Percentiles rank a stretch among this genome's conserved stretches.
phyloP scores from a whole-genome alignment of 805 yeast genomes.

The Yamadazyma sp. region DNA sequence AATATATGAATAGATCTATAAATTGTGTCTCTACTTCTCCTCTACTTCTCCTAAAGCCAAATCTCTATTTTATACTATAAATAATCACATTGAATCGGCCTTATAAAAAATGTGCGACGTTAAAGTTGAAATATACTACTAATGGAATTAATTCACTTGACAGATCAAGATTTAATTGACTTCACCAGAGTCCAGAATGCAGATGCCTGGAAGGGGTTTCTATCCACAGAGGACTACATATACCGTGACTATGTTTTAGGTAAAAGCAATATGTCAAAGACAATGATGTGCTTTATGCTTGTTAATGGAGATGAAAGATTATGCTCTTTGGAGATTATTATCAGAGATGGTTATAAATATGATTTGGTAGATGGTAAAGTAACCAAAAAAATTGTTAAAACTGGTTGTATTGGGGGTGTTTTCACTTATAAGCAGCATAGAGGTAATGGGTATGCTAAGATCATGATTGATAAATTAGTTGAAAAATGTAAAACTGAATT shows the following conservation, averaged over 20 bases:
- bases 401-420: constrained; percentile 43
- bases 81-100: too few relatives aligned
- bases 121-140: too few relatives aligned
- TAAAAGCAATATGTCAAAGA: constrained; percentile 11
- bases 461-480: constrained; percentile 38
- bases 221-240: constrained; percentile 31
- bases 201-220: constrained; percentile 34
- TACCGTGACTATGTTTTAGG: constrained; percentile 31
- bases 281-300: constrained; percentile 23
- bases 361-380: constrained; percentile 8
- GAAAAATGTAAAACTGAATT: constrained; percentile 20
- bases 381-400: constrained; percentile 3
- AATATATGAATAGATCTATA: too few relatives aligned
- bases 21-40: too few relatives aligned
- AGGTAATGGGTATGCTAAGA: constrained; percentile 34
- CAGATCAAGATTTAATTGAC: constrained; percentile 21
- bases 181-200: constrained; percentile 35
- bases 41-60: too few relatives aligned
- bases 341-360: constrained; percentile 28
- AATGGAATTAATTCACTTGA: constrained; percentile 1
- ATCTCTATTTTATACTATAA: too few relatives aligned
- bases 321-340: constrained; percentile 33
- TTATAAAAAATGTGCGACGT: too few relatives aligned
- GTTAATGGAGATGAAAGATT: constrained; percentile 16
- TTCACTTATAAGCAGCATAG: constrained; percentile 34